These are phyloP conservation scores for Penicillium psychrosexuale DNA, from an alignment of 2,329 filamentous ascomycete species.

Conservation along the genomic window DNA sequence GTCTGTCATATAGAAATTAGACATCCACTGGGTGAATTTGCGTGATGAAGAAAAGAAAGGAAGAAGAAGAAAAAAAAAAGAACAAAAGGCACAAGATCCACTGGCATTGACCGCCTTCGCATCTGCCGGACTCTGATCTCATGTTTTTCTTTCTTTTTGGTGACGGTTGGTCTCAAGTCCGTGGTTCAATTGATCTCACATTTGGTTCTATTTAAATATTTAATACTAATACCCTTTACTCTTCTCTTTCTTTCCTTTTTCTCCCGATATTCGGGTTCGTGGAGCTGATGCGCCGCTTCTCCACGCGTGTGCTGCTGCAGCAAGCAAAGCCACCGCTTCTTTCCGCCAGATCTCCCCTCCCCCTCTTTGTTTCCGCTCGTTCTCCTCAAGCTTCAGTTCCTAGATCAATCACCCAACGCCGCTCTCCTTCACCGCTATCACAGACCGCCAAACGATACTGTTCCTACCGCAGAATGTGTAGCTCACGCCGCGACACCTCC, in stretches of 20 bases:
- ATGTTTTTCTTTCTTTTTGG: conserved; percentile 11
- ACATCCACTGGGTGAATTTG: conserved; percentile 33
- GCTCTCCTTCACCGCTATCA: conserved; percentile 27
- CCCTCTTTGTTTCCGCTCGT: conserved; percentile 25
- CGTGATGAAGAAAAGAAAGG: conserved; percentile 23
- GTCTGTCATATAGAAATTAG: conserved; percentile 24
- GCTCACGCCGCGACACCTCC: conserved; percentile 58
- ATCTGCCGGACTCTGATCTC: conserved; percentile 15
- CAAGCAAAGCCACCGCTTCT: conserved; percentile 37
- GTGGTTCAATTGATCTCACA: conserved; percentile 16
- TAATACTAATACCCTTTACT: conserved; percentile 10
- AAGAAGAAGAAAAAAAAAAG: conserved; percentile 14
- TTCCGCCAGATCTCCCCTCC: conserved; percentile 29
- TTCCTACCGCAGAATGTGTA: conserved; percentile 75
- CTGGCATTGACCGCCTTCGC: conserved; percentile 14
- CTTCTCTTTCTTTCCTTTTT: background rate
- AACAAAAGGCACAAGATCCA: conserved; percentile 13
- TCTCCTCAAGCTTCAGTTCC: conserved; percentile 21
- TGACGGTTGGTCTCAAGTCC: conserved; percentile 16
- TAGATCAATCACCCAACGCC: conserved; percentile 18
- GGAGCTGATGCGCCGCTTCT: conserved; percentile 34
- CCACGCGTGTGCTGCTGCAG: conserved; percentile 35
- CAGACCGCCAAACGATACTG: conserved; percentile 57
- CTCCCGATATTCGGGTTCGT: conserved; percentile 14
- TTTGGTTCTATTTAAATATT: conserved; percentile 17